These are phyloP conservation scores for Saccharomycopsis oosterbeekiorum DNA, from an alignment of 805 yeast species.

Conservation along the genomic window DNA sequence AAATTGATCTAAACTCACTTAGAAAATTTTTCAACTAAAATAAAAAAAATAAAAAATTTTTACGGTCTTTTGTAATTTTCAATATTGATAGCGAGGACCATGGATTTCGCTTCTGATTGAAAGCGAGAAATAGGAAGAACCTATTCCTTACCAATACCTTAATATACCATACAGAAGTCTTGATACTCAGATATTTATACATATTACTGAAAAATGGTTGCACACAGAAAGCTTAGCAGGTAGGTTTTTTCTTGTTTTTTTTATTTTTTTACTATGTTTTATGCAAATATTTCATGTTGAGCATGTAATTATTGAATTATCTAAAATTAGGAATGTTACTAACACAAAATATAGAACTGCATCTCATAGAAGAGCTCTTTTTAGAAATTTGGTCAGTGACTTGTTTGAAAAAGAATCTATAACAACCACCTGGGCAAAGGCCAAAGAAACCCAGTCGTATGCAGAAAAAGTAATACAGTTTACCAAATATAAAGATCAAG, in stretches of 20 bases:
- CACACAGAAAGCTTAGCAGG: conserved; percentile 17
- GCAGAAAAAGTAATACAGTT: conserved; percentile 55
- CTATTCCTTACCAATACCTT: background rate
- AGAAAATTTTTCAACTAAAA: background rate
- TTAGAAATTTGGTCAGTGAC: conserved; percentile 58
- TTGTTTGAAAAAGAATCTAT: conserved; percentile 62
- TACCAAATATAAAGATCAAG: conserved; percentile 21
- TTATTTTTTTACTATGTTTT: no score
- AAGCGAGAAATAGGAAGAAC: no score
- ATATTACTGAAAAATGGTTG: background rate
- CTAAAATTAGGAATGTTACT: background rate
- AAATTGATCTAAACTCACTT: background rate
- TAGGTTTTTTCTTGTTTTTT: background rate
- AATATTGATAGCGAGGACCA: background rate
- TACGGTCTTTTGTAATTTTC: background rate
- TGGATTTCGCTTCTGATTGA: no score
- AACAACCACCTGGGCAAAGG: conserved; percentile 65
- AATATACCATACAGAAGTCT: background rate
- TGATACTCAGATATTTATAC: background rate
- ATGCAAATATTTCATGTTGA: no score
- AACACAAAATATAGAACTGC: conserved; percentile 31
- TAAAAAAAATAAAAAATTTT: background rate
- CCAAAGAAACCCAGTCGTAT: conserved; percentile 54
- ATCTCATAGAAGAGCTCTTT: conserved; percentile 43
- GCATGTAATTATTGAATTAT: no score